Conservation (phyloP, 2,329 filamentous ascomycete species). For the Arachnomyces sp. region DNA sequence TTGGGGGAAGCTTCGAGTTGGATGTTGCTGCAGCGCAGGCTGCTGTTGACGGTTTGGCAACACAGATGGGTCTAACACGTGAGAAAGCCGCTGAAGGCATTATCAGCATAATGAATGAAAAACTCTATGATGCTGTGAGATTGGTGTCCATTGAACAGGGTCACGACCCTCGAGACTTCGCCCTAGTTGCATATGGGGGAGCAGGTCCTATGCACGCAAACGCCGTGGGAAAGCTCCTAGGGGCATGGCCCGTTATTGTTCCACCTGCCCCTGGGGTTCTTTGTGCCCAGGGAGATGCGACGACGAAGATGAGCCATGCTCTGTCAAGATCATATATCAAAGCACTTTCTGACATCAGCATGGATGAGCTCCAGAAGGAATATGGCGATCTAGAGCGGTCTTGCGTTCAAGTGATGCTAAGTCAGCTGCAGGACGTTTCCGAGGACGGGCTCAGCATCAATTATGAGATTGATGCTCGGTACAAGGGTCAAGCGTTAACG, state of each 20-base stretch:
- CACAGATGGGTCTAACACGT: slow-evolving; percentile 39
- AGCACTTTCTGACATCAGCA: slow-evolving; percentile 29
- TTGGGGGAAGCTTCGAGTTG: slow-evolving; percentile 41
- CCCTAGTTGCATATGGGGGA: slow-evolving; percentile 45
- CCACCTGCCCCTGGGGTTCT: slow-evolving; percentile 44
- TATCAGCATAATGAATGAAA: slow-evolving; percentile 44
- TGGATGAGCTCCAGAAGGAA: slow-evolving; percentile 25
- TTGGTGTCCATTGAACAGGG: slow-evolving; percentile 47
- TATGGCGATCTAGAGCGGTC: slow-evolving; percentile 30
- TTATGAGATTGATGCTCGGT: slow-evolving; percentile 42
- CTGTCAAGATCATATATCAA: slow-evolving; percentile 42
- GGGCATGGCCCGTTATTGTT: slow-evolving; percentile 47
- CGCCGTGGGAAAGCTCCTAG: slow-evolving; percentile 42
- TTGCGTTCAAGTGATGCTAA: slow-evolving; percentile 33
- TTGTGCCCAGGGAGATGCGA: slow-evolving; percentile 45
- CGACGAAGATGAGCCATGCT: slow-evolving; percentile 43
- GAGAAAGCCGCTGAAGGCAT: slow-evolving; percentile 42
- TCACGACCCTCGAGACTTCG: slow-evolving; percentile 45
- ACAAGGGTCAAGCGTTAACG: slow-evolving; percentile 40
- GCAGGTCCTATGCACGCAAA: slow-evolving; percentile 47
- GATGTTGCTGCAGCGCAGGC: slow-evolving; percentile 36
- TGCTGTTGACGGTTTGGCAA: slow-evolving; percentile 38
- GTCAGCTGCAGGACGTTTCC: slow-evolving; percentile 24
- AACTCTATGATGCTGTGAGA: slow-evolving; percentile 45
- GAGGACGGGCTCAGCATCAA: slow-evolving; percentile 23